A percentile compares a stretch with the other conserved stretches of the same genome.
These are phyloP conservation scores for Rhodomyrtus psidioides DNA, from an alignment of 441 rosid species.

Conservation along the genomic window DNA sequence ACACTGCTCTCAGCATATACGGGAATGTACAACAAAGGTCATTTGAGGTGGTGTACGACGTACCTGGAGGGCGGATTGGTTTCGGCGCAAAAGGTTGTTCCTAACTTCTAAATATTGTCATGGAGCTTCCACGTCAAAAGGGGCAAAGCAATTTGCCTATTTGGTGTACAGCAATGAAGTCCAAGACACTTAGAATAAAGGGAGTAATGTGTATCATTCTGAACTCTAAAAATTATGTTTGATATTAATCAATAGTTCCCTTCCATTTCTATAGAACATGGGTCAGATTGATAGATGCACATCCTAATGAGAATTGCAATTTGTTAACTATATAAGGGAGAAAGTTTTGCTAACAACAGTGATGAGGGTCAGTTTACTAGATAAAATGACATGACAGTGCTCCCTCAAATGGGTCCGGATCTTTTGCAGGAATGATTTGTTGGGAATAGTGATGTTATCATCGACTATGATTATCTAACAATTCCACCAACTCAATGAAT, in stretches of 20 bases:
- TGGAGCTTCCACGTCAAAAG: background rate
- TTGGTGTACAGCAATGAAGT: background rate
- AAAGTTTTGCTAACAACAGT: background rate
- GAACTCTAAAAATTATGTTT: background rate
- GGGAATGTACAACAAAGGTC: background rate
- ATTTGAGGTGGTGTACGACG: background rate
- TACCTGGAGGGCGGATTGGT: background rate
- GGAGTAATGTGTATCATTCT: background rate
- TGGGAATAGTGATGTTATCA: no score
- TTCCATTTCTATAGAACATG: background rate
- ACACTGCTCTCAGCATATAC: background rate
- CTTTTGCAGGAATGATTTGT: no score
- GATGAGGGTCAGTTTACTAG: background rate
- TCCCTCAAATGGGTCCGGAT: background rate
- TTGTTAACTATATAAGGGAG: background rate
- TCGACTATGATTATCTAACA: no score
- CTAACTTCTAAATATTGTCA: background rate
- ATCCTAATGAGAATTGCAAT: background rate
- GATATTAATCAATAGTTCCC: background rate
- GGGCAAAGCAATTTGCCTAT: background rate
- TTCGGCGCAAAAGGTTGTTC: background rate
- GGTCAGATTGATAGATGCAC: background rate
- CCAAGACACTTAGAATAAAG: background rate
- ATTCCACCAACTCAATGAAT: no score
- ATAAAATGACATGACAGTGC: background rate